Base-by-base conservation (phyloP, 2,329 filamentous ascomycete genomes). In the Mollisiaceae sp. region DNA sequence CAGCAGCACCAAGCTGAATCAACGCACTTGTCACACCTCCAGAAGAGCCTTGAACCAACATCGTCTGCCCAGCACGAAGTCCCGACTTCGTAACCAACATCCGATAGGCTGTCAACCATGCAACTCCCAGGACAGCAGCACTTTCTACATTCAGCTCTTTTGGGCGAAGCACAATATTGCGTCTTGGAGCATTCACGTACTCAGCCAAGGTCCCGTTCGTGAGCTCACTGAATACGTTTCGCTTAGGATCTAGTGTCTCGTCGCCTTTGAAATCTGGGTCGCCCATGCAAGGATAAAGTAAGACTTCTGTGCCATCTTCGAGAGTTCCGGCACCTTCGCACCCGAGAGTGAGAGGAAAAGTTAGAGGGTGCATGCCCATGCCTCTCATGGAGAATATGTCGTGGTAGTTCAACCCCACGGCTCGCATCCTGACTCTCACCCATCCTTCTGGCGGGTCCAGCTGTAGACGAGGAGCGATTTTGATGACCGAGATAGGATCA, bases 51-150 rank as follows among this genome's bases (percentile, higher is more conserved):
- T 72, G 69, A 12, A 72, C 69, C 1, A 73, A 57, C 71, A 73
- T 72, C 18, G 61, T 70, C 50, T 73, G 69, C 9, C 71, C 70
- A 57, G 65, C 63, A 38, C 66, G 61, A 15, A 72, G 54, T 3
- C 67, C 69, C 6, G 70, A 72, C 14, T 65, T 63, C 1, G 58
- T 70, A 39, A 71, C 72, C 20, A 71, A 60, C 72, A 72, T 73
- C 1, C 72, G 66, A 52, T 72, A 73, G n/a, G 71, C 72, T 4
- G 72, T 71, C 15, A 73, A 56, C 70, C 70, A 73, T 1, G 71
- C 66, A 43, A 72, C 58, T 4, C 72, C 71, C 35, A 73, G 60
- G 9, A 73, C 71, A n/a, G 69, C 66, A 4, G 67, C 72, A 38
- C 65, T 66, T 39, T 68, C 65, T 8, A 69, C 65, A 6, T 52